phyloP scores from a whole-genome alignment of 2,329 filamentous ascomycete genomes.

The Nemania diffusa region DNA sequence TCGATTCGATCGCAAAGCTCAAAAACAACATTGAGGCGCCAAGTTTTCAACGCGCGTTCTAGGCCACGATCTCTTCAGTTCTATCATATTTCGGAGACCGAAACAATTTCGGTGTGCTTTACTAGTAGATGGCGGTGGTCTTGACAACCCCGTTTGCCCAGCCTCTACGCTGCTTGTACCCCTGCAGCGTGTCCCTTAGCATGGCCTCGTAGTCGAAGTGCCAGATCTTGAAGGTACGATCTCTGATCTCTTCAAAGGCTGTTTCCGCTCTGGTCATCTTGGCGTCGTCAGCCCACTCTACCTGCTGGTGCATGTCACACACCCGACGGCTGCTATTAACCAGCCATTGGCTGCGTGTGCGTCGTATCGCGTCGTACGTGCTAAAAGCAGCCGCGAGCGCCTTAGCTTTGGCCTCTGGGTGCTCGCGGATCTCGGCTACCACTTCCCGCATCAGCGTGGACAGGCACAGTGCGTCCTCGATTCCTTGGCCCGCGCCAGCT shows the following conservation, averaged over 20 bases:
- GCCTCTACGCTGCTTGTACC: conserved; percentile 30
- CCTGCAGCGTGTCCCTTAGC: conserved; percentile 36
- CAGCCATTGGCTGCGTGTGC: conserved; percentile 40
- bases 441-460: conserved; percentile 58
- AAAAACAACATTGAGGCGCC: not conserved
- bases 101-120: not conserved
- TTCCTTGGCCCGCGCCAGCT: conserved; percentile 40
- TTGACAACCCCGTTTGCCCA: conserved; percentile 24
- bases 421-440: conserved; percentile 19
- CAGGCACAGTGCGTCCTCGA: conserved; percentile 55
- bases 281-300: conserved; percentile 36
- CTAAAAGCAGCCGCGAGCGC: conserved; percentile 33
- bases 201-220: conserved; percentile 40
- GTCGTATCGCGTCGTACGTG: conserved; percentile 36
- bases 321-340: conserved; percentile 41
- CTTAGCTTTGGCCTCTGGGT: conserved; percentile 24
- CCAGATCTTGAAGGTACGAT: conserved; percentile 41
- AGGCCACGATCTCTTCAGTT: not conserved
- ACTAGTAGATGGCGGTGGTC: conserved; percentile 14
- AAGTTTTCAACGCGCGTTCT: conserved; percentile 1
- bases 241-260: conserved; percentile 41
- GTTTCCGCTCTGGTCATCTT: conserved; percentile 39
- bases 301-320: conserved; percentile 36
- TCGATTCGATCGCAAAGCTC: not conserved
- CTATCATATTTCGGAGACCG: conserved; percentile 4